Conservation (phyloP, 2,329 filamentous ascomycete genomes). For the Dactylellina parvicollis region DNA sequence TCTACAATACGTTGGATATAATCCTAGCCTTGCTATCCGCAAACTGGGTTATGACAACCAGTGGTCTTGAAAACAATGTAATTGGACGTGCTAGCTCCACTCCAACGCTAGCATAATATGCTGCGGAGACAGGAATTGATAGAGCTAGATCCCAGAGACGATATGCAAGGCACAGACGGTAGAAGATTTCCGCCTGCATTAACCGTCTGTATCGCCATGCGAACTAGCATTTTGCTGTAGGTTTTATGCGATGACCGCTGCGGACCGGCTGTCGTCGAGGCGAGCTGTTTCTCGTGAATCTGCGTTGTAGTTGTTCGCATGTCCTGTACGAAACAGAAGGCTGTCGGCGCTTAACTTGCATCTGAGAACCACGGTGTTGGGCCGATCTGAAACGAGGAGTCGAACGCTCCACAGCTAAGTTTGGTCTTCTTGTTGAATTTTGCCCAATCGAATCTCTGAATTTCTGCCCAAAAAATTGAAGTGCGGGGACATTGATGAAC, state of each 20-base stretch:
- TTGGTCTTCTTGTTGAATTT: not conserved
- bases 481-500: slow-evolving; percentile 11
- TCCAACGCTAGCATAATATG: no score
- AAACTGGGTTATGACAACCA: no score
- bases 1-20: no score
- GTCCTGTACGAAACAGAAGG: not conserved
- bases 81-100: no score
- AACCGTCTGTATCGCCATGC: slow-evolving; percentile 1
- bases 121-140: no score
- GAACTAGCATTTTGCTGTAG: not conserved
- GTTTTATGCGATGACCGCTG: slow-evolving; percentile 13
- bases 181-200: slow-evolving; percentile 2
- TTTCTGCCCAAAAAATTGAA: not conserved
- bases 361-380: slow-evolving; percentile 29
- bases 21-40: no score
- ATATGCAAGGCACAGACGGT: slow-evolving; percentile 32
- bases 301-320: slow-evolving; percentile 1
- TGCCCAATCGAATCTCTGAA: slow-evolving; percentile 12
- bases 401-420: slow-evolving; percentile 5
- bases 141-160: no score
- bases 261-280: slow-evolving; percentile 37
- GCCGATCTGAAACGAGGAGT: slow-evolving; percentile 33
- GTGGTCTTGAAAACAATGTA: no score
- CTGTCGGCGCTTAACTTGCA: slow-evolving; percentile 47
- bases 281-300: slow-evolving; percentile 13